Evolutionary conservation across 495 filamentous ascomycete species (phyloP).

Genomic region (Talaromyces stipitatus): DNA sequence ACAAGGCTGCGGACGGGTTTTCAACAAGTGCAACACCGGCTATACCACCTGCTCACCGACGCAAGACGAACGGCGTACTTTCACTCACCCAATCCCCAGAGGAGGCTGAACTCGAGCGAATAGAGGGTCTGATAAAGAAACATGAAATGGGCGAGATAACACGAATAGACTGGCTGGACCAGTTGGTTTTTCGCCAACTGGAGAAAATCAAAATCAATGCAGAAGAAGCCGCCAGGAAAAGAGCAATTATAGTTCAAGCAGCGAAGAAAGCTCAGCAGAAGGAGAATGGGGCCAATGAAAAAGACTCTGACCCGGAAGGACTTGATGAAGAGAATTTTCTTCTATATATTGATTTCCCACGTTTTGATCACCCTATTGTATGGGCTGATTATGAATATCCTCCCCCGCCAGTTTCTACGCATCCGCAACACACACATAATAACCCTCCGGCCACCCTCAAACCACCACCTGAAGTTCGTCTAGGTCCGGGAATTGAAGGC

Average conservation of each 20-base stretch:
- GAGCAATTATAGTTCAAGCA: conserved; percentile 22
- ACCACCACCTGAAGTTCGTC: conserved; percentile 72
- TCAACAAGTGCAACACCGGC: conserved; percentile 74
- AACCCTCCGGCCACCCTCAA: conserved; percentile 63
- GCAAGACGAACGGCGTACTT: conserved; percentile 37
- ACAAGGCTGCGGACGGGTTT: conserved; percentile 79
- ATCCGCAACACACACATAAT: conserved; percentile 51
- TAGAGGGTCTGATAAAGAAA: conserved; percentile 89
- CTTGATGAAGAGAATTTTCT: conserved; percentile 54
- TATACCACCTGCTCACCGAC: conserved; percentile 37
- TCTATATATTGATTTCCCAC: conserved; percentile 84
- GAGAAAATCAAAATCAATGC: conserved; percentile 65
- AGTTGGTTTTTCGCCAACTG: conserved; percentile 78
- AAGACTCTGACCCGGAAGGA: conserved; percentile 35
- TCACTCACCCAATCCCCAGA: conserved; percentile 45
- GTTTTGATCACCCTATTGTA: conserved; percentile 93
- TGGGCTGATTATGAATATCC: conserved; percentile 92
- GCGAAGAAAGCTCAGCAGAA: conserved; percentile 16
- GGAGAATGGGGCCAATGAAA: conserved; percentile 10
- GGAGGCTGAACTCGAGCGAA: conserved; percentile 67
- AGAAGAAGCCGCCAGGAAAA: conserved; percentile 33
- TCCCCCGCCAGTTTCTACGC: conserved; percentile 68
- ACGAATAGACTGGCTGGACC: conserved; percentile 89
- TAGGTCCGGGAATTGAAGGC: conserved; percentile 73
- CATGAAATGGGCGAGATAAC: conserved; percentile 96